phyloP scores from a whole-genome alignment of 805 yeast genomes.

The Yarrowia sp. region DNA sequence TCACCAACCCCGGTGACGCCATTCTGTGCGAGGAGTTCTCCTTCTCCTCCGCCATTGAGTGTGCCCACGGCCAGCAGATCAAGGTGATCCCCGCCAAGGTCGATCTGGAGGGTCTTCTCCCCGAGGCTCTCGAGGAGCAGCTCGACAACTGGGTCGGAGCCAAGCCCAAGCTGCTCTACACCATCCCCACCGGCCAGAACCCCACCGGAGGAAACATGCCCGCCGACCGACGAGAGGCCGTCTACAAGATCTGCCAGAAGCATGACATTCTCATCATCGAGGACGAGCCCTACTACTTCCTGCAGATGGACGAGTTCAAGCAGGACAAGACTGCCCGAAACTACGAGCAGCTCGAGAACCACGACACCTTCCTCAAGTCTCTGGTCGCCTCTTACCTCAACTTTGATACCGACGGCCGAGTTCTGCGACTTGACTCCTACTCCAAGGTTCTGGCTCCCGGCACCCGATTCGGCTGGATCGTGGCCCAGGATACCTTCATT shows the following conservation, averaged over 20 bases:
- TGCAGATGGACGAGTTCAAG: constrained; percentile 82
- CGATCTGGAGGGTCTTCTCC: constrained; percentile 76
- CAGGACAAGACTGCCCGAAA: constrained; percentile 42
- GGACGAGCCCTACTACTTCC: constrained; percentile 96
- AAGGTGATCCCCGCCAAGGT: constrained; percentile 69
- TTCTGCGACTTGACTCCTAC: constrained; percentile 81
- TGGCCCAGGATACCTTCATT: constrained; percentile 62
- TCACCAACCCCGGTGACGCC: constrained; percentile 76
- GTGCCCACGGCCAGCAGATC: constrained; percentile 71
- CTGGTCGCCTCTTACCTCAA: constrained; percentile 74
- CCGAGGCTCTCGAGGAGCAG: constrained; percentile 60
- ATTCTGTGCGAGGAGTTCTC: constrained; percentile 78
- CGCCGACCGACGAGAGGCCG: constrained; percentile 68
- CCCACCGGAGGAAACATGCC: constrained; percentile 91
- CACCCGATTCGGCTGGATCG: constrained; percentile 82
- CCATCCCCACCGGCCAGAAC: constrained; percentile 95
- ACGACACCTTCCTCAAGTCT: constrained; percentile 58
- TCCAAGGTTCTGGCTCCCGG: constrained; percentile 94
- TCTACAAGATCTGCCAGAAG: constrained; percentile 76
- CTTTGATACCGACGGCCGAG: constrained; percentile 84
- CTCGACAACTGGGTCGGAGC: constrained; percentile 67
- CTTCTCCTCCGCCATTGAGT: constrained; percentile 81
- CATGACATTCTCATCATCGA: constrained; percentile 85
- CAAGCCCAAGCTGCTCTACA: constrained; percentile 83
- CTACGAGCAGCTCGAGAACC: constrained; percentile 37